A percentile compares a stretch with the other conserved stretches of the same genome.
Conservation (phyloP, 2,329 filamentous ascomycete species). For the Stachybotrys elegans region DNA sequence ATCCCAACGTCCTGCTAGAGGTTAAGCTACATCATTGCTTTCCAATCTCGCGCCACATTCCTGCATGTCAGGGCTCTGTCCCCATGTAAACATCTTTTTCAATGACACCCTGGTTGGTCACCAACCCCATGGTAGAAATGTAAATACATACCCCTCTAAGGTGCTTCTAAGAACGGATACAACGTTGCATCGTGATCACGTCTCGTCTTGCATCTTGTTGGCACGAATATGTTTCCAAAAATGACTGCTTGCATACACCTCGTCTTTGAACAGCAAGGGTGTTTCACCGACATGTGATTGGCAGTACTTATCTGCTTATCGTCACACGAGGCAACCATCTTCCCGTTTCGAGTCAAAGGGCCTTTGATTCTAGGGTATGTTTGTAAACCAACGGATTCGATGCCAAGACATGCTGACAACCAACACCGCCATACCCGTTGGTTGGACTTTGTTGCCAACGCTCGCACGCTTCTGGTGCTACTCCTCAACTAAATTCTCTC, state of each 20-base stretch:
- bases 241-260: neutral
- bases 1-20: too few species aligned
- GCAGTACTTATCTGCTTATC: neutral
- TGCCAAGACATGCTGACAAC: neutral
- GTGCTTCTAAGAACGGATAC: neutral
- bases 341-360: neutral
- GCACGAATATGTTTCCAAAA: neutral
- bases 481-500: neutral
- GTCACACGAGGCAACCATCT: neutral
- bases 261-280: neutral
- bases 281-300: neutral
- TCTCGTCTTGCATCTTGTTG: neutral
- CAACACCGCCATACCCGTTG: neutral
- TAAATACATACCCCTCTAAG: too few species aligned
- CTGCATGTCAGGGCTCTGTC: too few species aligned
- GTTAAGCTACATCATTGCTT: too few species aligned
- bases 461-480: neutral
- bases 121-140: too few species aligned
- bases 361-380: neutral
- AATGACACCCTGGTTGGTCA: too few species aligned
- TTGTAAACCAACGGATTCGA: neutral
- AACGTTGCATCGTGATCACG: neutral
- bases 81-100: too few species aligned
- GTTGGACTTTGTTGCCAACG: neutral
- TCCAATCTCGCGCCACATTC: too few species aligned